Evolutionary conservation across 164 flowering plant genomes (phyloP), one percentile per base, ranked within the genome.

Genomic region (Akebia trifoliata): DNA sequence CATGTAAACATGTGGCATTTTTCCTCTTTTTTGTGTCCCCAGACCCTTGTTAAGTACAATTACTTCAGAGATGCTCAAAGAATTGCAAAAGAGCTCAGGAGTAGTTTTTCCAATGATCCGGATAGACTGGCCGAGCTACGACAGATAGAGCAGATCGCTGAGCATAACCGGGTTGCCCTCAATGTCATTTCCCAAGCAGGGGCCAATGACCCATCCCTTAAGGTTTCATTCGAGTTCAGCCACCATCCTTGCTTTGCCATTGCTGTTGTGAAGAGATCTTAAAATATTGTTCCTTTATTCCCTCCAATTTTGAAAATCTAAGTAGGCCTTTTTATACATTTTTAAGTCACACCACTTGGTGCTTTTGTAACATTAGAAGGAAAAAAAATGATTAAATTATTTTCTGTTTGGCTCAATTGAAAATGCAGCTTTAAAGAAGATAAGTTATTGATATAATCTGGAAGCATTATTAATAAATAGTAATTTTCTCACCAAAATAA

Each of bases 71-170:
- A 90, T 52, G 96, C 93, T 29, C 94, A 75, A 54, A 81, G 73
- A 69, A 83, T 94, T n/a, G 85, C 79, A 0, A 88, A 85, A 74
- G 97, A 94, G 57, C 72, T 90, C 4, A 78, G 73, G 66, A 67
- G 78, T 55, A 78, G 76, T 61, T 93, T 80, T 65, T 61, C 85
- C 42, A 72, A 78, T 50, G 93, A 94, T 48, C 82, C 84, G 0
- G 90, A 84, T 17, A 84, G 69, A 70, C 31, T 83, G 73, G 79
- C 80, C 0, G 99, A 94, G 75, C 83, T 94, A 22, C 76, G 81
- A 28, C 71, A 64, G 47, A 60, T 94, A 32, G 99, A 94, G 67
- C 97, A 80, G 63, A 94, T 90, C 12, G 96, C 97, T 17, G 99
- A 94, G 72, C 96, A 75, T 70, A 90, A 90, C 61, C 67, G 74